A percentile compares a stretch with the other conserved stretches of the same genome.
phyloP scores from a whole-genome alignment of 2,329 filamentous ascomycete genomes.

The Clonostachys chloroleuca region DNA sequence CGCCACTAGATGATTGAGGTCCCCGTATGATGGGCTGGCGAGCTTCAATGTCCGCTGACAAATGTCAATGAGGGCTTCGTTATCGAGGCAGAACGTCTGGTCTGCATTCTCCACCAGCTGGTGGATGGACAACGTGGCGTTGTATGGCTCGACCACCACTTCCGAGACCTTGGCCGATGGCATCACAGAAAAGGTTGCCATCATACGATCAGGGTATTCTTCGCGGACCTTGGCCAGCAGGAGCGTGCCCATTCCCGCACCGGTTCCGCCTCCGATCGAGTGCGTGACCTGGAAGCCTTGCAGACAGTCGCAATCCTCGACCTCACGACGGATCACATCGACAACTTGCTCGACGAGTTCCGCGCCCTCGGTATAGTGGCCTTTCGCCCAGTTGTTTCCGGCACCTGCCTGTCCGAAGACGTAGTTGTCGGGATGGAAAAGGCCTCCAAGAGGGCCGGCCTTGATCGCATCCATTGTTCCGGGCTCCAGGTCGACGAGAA shows the following conservation, averaged over 20 bases:
- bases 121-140: constrained; percentile 97
- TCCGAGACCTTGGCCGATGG: constrained; percentile 99
- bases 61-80: constrained; percentile 99
- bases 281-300: constrained; percentile 99
- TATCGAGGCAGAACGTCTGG: constrained; percentile 99
- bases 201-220: constrained; percentile 99
- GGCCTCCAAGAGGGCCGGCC: constrained; percentile 94
- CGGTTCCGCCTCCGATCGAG: constrained; percentile 99
- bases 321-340: constrained; percentile 97
- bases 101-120: constrained; percentile 99
- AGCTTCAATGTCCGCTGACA: constrained; percentile 99
- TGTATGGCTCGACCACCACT: constrained; percentile 99
- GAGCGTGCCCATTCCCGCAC: constrained; percentile 99
- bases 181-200: constrained; percentile 99
- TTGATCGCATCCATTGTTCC: constrained; percentile 99
- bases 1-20: constrained; percentile 98
- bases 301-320: constrained; percentile 98
- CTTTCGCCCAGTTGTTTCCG: constrained; percentile 99
- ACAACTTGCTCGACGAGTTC: constrained; percentile 98
- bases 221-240: constrained; percentile 99
- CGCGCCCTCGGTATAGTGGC: constrained; percentile 99
- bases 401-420: constrained; percentile 99
- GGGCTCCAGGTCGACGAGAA: constrained; percentile 98
- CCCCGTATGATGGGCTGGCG: constrained; percentile 95
- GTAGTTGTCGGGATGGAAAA: constrained; percentile 99